These are phyloP conservation scores for Kondoa malvinella DNA, from an alignment of 768 basidiomycete species.

Conservation along the genomic window DNA sequence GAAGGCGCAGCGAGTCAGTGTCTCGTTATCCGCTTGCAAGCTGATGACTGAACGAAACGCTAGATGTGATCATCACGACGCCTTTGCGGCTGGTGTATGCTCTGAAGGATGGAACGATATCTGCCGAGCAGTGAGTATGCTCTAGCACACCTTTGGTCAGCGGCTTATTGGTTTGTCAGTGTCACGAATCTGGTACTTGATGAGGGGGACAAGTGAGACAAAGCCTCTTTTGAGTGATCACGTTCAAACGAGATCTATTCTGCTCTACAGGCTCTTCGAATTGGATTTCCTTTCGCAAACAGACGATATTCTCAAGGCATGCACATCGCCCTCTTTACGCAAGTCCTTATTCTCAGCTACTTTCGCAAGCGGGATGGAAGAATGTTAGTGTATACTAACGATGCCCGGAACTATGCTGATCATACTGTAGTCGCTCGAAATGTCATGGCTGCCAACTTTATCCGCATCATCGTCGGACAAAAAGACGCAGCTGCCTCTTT, in stretches of 20 bases:
- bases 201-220: slow-evolving; percentile 26
- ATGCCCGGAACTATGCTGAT: slow-evolving; percentile 88
- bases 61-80: slow-evolving; percentile 82
- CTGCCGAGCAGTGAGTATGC: slow-evolving; percentile 50
- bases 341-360: slow-evolving; percentile 92
- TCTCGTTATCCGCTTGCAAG: not conserved
- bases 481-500: slow-evolving; percentile 87
- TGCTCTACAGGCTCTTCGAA: slow-evolving; percentile 62
- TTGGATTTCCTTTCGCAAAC: slow-evolving; percentile 73
- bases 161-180: not conserved
- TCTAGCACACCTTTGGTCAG: slow-evolving; percentile 3
- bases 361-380: slow-evolving; percentile 71
- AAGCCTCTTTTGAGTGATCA: no score
- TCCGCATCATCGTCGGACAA: not conserved
- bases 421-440: slow-evolving; percentile 46
- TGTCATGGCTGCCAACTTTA: slow-evolving; percentile 2
- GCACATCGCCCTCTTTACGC: slow-evolving; percentile 50
- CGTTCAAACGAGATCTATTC: slow-evolving; percentile 14
- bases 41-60: not conserved
- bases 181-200: slow-evolving; percentile 23
- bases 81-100: slow-evolving; percentile 74
- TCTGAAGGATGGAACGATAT: slow-evolving; percentile 49
- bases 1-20: slow-evolving; percentile 6
- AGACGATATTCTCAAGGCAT: slow-evolving; percentile 67
- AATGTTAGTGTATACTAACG: slow-evolving; percentile 47